Base-by-base conservation (phyloP, 352 stramenopile genomes). In the Blastocystis hominis region DNA sequence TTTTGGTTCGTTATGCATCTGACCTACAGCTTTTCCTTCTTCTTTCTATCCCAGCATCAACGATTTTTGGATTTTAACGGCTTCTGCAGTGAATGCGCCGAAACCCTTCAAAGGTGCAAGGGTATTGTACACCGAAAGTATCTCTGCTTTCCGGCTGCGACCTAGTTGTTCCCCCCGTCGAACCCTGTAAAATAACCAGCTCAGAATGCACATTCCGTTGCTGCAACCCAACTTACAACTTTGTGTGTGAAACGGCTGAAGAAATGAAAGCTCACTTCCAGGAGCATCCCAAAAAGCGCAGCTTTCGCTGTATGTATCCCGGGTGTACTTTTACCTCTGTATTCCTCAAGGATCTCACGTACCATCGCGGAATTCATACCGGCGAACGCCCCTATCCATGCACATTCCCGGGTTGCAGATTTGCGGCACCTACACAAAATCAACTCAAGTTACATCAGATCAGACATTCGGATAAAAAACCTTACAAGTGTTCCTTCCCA, bases 381-480 rank as follows among this genome's bases (percentile, higher is more conserved):
- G 72, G 72, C 40, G 50, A 68, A 34, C 5, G 72, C 24, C 72
- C 72, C 20, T 84, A 66, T 53, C 34, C 44, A n/a, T 84, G 72
- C 36, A 68, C 50, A 4, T 54, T 38, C 50, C 47, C 72, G 38
- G 30, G 47, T 40, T 84, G 72, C 55, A 53, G 72, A 13, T 84
- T 84, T 84, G 72, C 72, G 2, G 72, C 72, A 17, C 72, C 72
- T 10, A 84, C 50, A 44, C 72, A 38, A 20, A 53, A 46, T n/a
- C 72, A 84, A 30, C 53, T 84, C 13, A 46, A 53, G 59, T 30
- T 84, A 9, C 72, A 84, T 34, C 66, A 68, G 72, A 42, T 66
- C 15, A 68, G n/a, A n/a, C 72, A 84, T 34, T 84, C 72, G 10
- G 55, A 84, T 42, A 30, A 84, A 2, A 84, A 66, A 53, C 72